phyloP scores from a whole-genome alignment of 1,139 yeast species.

The Blastobotrys apis region DNA sequence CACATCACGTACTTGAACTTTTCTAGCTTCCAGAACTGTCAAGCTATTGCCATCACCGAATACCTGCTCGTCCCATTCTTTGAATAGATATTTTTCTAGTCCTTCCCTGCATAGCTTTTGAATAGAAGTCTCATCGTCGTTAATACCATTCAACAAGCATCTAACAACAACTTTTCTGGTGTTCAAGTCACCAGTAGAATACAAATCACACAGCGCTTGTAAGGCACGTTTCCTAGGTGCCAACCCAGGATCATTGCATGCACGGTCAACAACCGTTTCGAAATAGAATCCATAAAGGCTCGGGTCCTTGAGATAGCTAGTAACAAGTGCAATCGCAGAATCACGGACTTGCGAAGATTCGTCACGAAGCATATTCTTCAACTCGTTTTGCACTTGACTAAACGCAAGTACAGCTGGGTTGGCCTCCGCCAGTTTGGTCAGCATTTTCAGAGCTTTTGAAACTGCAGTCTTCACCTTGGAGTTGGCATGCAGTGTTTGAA shows the following conservation, averaged over 20 bases:
- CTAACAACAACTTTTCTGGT: constrained; percentile 5
- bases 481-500: constrained; percentile 7
- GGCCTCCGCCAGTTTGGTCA: constrained; percentile 12
- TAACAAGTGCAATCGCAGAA: constrained; percentile 10
- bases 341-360: constrained; percentile 14
- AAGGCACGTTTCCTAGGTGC: constrained; percentile 14
- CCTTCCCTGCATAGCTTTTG: constrained; percentile 8
- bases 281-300: constrained; percentile 9
- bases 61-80: constrained; percentile 7
- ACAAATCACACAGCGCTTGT: constrained; percentile 4
- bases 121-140: constrained; percentile 14
- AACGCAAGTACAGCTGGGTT: constrained; percentile 10
- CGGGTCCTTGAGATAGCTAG: constrained; percentile 6
- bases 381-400: constrained; percentile 11
- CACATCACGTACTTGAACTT: constrained; percentile 3
- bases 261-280: constrained; percentile 11
- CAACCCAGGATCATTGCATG: constrained; percentile 9
- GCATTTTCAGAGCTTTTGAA: constrained; percentile 12
- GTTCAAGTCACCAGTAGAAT: not conserved
- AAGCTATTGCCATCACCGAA: constrained; percentile 10
- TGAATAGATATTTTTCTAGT: constrained; percentile 8
- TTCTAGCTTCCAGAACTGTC: constrained; percentile 5
- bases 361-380: constrained; percentile 10
- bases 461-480: constrained; percentile 11
- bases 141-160: constrained; percentile 11